These are phyloP conservation scores for Metschnikowia noctiluminum DNA, from an alignment of 805 yeast species.

Conservation along the genomic window DNA sequence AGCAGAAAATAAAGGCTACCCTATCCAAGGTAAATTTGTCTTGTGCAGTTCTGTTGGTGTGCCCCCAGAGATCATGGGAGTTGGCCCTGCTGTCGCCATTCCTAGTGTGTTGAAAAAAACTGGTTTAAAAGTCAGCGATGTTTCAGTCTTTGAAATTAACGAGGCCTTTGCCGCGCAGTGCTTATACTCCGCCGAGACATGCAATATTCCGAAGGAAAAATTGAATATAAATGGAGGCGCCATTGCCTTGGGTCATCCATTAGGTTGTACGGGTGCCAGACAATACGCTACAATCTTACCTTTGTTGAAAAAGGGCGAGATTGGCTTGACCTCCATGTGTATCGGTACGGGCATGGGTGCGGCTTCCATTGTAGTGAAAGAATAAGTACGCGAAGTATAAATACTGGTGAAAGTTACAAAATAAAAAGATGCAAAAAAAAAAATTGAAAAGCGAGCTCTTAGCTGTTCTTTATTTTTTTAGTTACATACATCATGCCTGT, in stretches of 20 bases:
- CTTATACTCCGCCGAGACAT: slow-evolving; percentile 63
- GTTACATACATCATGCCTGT: too few relatives aligned
- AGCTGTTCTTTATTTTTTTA: too few relatives aligned
- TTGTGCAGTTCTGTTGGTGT: slow-evolving; percentile 84
- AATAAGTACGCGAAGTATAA: slow-evolving; percentile 38
- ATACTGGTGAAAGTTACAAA: too few relatives aligned
- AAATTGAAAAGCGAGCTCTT: too few relatives aligned
- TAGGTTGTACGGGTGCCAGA: slow-evolving; percentile 68
- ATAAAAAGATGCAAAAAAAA: too few relatives aligned
- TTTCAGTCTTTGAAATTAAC: slow-evolving; percentile 80
- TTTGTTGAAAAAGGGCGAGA: slow-evolving; percentile 72
- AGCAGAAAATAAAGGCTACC: slow-evolving; percentile 70
- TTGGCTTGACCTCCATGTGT: slow-evolving; percentile 95
- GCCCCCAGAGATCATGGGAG: slow-evolving; percentile 96
- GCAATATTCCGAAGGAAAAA: slow-evolving; percentile 58
- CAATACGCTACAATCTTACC: slow-evolving; percentile 86
- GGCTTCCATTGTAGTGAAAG: slow-evolving; percentile 80
- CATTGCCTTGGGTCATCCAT: slow-evolving; percentile 92
- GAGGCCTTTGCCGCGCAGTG: slow-evolving; percentile 98
- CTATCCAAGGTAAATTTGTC: slow-evolving; percentile 76
- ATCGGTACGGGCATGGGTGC: slow-evolving; percentile 99
- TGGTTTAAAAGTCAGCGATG: slow-evolving; percentile 60
- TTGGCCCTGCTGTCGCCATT: slow-evolving; percentile 95
- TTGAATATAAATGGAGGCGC: slow-evolving; percentile 86
- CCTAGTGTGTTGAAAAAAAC: slow-evolving; percentile 70